Evolutionary conservation across 192 early-diverging fungal species (phyloP), one percentile per base, ranked within the genome.

Genomic region (Linderina pennispora): DNA sequence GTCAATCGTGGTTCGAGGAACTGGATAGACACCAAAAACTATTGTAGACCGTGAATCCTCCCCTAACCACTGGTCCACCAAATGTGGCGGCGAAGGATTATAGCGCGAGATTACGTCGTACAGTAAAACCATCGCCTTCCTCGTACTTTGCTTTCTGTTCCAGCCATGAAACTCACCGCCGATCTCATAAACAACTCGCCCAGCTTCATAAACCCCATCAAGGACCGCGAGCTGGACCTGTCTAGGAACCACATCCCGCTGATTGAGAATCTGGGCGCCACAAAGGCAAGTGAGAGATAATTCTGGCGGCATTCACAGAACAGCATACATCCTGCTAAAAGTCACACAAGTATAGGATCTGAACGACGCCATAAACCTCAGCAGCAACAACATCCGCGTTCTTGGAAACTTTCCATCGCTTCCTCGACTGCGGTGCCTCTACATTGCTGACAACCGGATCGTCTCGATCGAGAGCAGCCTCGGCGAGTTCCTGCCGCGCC

Each of bases 211-310:
- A 97, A 99, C 65, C 74, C 93, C 14, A 64, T 95, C 21, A 84
- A 84, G 65, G 93, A 95, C 67, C 74, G 89, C 36, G 90, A 93
- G 67, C 79, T 99, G 39, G 86, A 91, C 48, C 67, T 99, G 39
- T 77, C 91, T 67, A 85, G 87, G 41, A 79, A 86, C 45, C 89
- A 91, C 54, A 92, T 98, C 19, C 77, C 87, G 34, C 62, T 77
- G 48, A 90, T 99, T 48, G 97, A 99, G 68, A 98, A 99, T 69
- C 75, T 99, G 13, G 88, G 91, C 24, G 86, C 88, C 14, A 90
- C 94, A 19, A 94, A 90, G n/a, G n/a, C n/a, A n/a, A n/a, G n/a
- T n/a, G n/a, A n/a, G n/a, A n/a, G n/a, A n/a, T n/a, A n/a, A n/a
- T n/a, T n/a, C n/a, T n/a, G n/a, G n/a, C n/a, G n/a, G 79, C 88